A percentile compares a stretch with the other conserved stretches of the same genome.
Conservation (phyloP, 805 yeast species). For the Wickerhamiella hasegawae region DNA sequence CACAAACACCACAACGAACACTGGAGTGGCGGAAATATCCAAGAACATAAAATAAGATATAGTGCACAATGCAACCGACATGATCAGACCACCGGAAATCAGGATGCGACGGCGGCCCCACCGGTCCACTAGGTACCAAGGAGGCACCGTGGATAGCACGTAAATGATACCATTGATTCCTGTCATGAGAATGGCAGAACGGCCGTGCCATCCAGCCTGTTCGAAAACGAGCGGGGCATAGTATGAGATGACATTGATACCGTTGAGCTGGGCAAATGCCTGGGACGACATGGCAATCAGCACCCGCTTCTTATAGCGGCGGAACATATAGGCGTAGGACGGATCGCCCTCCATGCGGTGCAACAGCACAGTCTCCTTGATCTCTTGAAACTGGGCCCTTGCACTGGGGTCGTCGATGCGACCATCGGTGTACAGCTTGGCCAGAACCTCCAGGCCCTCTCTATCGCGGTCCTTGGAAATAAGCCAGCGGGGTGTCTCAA, state of each 20-base stretch:
- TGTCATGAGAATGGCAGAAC: slow-evolving; percentile 79
- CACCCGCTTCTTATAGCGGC: slow-evolving; percentile 58
- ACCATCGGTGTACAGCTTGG: slow-evolving; percentile 54
- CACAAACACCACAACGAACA: slow-evolving; percentile 58
- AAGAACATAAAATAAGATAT: slow-evolving; percentile 48
- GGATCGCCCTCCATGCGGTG: slow-evolving; percentile 70
- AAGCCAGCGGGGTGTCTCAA: slow-evolving; percentile 85
- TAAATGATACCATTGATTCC: slow-evolving; percentile 58
- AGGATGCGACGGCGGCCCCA: slow-evolving; percentile 89
- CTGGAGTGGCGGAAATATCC: slow-evolving; percentile 41
- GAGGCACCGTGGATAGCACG: slow-evolving; percentile 57
- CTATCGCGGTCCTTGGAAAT: slow-evolving; percentile 60
- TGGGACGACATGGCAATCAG: slow-evolving; percentile 82
- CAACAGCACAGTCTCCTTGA: slow-evolving; percentile 63
- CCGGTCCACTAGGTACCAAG: slow-evolving; percentile 77
- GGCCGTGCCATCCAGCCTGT: slow-evolving; percentile 87
- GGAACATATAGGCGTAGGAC: slow-evolving; percentile 60
- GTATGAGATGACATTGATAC: slow-evolving; percentile 82
- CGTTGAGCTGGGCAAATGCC: slow-evolving; percentile 84
- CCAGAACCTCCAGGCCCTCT: slow-evolving; percentile 75
- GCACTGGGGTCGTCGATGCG: slow-evolving; percentile 56
- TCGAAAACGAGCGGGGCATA: slow-evolving; percentile 91
- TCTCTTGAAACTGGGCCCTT: slow-evolving; percentile 55
- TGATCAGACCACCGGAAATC: slow-evolving; percentile 58
- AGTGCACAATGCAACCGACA: slow-evolving; percentile 53